These are phyloP conservation scores for Eremothecium coryli DNA, from an alignment of 1,139 yeast genomes.

Conservation along the genomic window DNA sequence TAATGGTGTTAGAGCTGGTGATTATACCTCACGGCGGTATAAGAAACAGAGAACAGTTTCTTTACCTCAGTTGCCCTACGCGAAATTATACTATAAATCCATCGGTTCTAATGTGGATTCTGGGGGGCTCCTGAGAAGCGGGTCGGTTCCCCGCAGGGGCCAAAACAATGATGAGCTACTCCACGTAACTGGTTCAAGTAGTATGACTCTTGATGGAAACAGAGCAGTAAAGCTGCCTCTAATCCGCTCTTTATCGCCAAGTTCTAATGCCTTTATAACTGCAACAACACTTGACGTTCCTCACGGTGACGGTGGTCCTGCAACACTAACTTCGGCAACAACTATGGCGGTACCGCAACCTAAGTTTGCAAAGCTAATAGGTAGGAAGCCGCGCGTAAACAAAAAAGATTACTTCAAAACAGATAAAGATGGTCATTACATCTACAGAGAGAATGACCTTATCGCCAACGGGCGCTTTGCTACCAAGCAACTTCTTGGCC, in stretches of 20 bases:
- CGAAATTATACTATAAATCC: conserved; percentile 18
- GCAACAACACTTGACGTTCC: not conserved
- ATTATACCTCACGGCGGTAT: conserved; percentile 15
- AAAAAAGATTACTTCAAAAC: conserved; percentile 22
- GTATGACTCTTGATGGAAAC: conserved; percentile 27
- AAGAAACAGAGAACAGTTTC: conserved; percentile 59
- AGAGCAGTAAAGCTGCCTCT: conserved; percentile 20
- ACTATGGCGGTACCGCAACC: not conserved
- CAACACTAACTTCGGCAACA: not conserved
- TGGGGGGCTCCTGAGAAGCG: conserved; percentile 1
- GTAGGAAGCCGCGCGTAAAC: not conserved
- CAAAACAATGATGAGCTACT: conserved; percentile 28
- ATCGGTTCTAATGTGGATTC: conserved; percentile 6
- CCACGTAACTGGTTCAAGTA: conserved; percentile 27
- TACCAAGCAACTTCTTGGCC: conserved; percentile 69
- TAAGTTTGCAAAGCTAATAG: conserved; percentile 1
- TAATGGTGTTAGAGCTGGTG: conserved; percentile 3
- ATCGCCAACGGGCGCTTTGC: conserved; percentile 63
- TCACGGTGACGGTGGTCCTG: not conserved
- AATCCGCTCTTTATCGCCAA: conserved; percentile 18
- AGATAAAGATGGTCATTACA: conserved; percentile 80
- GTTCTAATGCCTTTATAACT: not conserved
- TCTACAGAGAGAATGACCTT: conserved; percentile 48
- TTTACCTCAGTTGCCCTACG: conserved; percentile 56
- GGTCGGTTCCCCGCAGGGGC: conserved; percentile 13